Evolutionary conservation across 768 basidiomycete genomes (phyloP).

Genomic region (Mycena vitilis): DNA sequence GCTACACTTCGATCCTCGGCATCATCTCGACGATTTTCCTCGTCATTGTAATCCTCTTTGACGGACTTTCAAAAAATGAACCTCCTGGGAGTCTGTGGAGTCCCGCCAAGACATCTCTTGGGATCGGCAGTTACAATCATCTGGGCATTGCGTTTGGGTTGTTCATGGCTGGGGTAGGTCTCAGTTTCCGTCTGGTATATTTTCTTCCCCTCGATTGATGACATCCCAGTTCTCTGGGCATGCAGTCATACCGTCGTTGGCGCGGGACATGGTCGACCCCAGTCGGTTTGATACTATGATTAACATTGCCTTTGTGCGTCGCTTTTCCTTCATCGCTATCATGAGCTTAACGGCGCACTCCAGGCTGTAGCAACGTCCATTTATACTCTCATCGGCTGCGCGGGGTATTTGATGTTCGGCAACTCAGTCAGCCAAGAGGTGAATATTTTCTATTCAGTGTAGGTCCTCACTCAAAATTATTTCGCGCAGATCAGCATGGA

Average conservation of each 20-base stretch:
- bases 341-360: not conserved
- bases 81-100: conserved; percentile 86
- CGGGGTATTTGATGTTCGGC: conserved; percentile 95
- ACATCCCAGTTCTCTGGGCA: conserved; percentile 84
- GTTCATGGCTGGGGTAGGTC: conserved; percentile 90
- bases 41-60: conserved; percentile 81
- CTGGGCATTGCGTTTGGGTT: conserved; percentile 88
- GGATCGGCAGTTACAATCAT: conserved; percentile 63
- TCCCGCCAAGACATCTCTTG: conserved; percentile 76
- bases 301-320: conserved; percentile 85
- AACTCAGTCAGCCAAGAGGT: conserved; percentile 85
- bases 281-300: conserved; percentile 85
- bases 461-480: not conserved
- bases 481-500: conserved; percentile 81
- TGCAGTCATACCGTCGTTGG: conserved; percentile 91
- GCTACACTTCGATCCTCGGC: conserved; percentile 88
- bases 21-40: conserved; percentile 83
- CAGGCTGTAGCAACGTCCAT: conserved; percentile 74
- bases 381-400: conserved; percentile 76
- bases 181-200: not conserved
- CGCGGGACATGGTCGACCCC: conserved; percentile 90
- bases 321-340: too few species aligned
- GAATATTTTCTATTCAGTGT: not conserved
- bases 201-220: conserved; percentile 1
- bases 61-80: conserved; percentile 80